Base-by-base conservation (phyloP, 1,284 basidiomycete genomes). In the Agaricales sp. region DNA sequence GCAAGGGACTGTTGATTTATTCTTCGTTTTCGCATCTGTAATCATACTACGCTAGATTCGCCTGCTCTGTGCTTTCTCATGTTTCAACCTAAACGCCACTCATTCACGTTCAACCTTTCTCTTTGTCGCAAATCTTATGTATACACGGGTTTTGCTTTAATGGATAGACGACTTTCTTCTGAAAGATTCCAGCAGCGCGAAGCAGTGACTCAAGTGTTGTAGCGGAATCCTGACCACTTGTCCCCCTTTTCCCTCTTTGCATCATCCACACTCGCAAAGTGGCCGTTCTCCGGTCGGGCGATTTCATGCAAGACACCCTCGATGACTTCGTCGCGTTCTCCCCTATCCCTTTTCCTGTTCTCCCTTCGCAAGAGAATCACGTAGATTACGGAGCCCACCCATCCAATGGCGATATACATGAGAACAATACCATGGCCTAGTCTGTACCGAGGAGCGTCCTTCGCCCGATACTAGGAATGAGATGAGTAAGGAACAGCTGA, bases 261-360 rank as follows among this genome's bases (percentile, higher is more conserved):
- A 1, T 78, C 75, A 6, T 64, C 71, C 3, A 78, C 58, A 8
- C 64, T 74, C 3, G 62, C 66, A 53, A 64, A 80, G 41, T 63
- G 59, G 12, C 76, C 77, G 47, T 78, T 78, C 55, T 59, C 65
- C 26, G 26, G 26, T 6, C 14, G 26, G 6, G 26, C 26, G 26
- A 6, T 6, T 2, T 67, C 64, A 4, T 66, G 48, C 2, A 66
- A 68, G 37, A 66, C 59, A 30, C 26, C 26, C 14, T 30, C 26
- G 53, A 89, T 86, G 45, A 80, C 69, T 55, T 88, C 85, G 55
- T 83, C 74, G 8, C 80, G 70, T 53, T 80, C 76, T 3, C 85
- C 85, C 13, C 74, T 67, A 2, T 80, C 79, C 6, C 82, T 71
- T 38, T 67, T 66, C 2, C 68, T 70, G 54, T 89, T 89, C 60